A percentile compares a stretch with the other conserved stretches of the same genome.
phyloP scores from a whole-genome alignment of 148 eudicot genomes.

The Silene conica region DNA sequence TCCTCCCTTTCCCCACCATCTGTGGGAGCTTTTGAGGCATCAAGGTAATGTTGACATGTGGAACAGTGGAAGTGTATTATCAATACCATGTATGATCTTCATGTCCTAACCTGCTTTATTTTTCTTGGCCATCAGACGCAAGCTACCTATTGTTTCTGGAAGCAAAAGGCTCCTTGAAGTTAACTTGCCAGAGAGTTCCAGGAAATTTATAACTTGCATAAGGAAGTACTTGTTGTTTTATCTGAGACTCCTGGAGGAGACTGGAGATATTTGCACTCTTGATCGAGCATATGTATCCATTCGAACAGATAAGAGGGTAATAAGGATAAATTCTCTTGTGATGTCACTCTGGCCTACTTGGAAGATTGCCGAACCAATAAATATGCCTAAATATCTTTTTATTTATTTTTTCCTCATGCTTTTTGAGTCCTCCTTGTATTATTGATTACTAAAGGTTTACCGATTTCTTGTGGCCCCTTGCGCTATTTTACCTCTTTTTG shows the following conservation, averaged over 20 bases:
- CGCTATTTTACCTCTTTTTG: background rate
- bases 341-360: background rate
- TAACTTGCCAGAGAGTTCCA: slow-evolving; percentile 89
- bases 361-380: background rate
- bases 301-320: slow-evolving; percentile 94
- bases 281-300: slow-evolving; percentile 85
- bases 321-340: background rate
- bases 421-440: background rate
- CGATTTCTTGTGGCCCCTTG: background rate
- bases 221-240: slow-evolving; percentile 88
- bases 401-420: background rate
- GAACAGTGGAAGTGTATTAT: background rate
- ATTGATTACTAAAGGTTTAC: background rate
- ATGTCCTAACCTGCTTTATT: slow-evolving; percentile 14
- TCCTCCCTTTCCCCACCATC: too few relatives aligned
- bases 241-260: slow-evolving; percentile 83
- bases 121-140: slow-evolving; percentile 56
- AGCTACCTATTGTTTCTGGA: slow-evolving; percentile 63
- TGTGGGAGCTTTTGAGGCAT: background rate
- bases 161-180: slow-evolving; percentile 81
- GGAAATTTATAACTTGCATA: slow-evolving; percentile 90
- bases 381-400: background rate
- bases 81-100: background rate
- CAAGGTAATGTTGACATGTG: background rate
- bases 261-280: slow-evolving; percentile 73